Base-by-base conservation (phyloP, 2,329 filamentous ascomycete genomes). In the Periconia sp. region DNA sequence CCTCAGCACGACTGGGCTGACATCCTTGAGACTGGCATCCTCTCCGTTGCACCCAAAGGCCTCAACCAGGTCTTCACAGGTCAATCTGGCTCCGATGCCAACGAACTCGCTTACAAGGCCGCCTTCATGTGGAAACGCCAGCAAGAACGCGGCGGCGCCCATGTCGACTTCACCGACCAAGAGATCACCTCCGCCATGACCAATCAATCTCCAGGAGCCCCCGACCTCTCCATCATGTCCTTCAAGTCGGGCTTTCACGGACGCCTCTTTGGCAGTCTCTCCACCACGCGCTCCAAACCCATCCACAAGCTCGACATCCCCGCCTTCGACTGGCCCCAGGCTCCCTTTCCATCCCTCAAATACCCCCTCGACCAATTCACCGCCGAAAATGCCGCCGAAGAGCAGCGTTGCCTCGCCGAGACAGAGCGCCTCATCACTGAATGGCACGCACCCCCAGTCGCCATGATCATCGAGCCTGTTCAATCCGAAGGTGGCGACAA, bases 301-400 rank as follows among this genome's bases (percentile, higher is more conserved):
- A 92, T 96, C 73, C 92, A 96, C 82, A 96, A 96, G 79, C 81
- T 96, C 64, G 92, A 96, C 72, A 96, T 96, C 65, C 92, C 92
- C 20, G 90, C 92, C 68, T 96, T 96, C 69, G 89, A 96, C 82
- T 96, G 92, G 92, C 92, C 92, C 27, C 90, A 93, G 74, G 91
- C 91, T 17, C 85, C 89, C 52, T 96, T 96, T 82, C 92, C 92
- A 10, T 69, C 79, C 59, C 84, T 95, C 70, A 92, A 92, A 76
- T 96, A 96, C 76, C 92, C 92, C 0, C 85, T 96, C 6, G 88
- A 92, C 63, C 80, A 91, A 62, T 85, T 94, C 74, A 88, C 76
- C 19, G 84, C 85, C 62, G 91, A 94, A 77, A 96, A 96, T 74
- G 85, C 84, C n/a, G 81, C 82, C 55, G 89, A 91, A 68, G 92